Percentiles rank a stretch among this genome's conserved stretches.
phyloP scores from a whole-genome alignment of 371 early-diverging fungal species.

The Actinomortierella wolfii region DNA sequence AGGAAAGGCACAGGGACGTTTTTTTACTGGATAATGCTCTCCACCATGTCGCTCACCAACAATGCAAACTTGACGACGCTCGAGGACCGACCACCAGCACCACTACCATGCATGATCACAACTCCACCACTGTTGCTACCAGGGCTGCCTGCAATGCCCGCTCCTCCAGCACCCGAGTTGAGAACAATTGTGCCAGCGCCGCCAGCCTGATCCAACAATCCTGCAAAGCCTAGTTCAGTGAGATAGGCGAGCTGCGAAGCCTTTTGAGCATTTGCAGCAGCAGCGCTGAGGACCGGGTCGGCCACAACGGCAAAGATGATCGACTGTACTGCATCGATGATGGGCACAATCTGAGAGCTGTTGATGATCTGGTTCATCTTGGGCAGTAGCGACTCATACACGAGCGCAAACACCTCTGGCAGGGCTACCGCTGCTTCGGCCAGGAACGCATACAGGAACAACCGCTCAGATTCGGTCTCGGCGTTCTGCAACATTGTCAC shows the following conservation, averaged over 20 bases:
- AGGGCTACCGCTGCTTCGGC: slow-evolving; percentile 78
- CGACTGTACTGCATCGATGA: slow-evolving; percentile 76
- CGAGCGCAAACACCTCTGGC: slow-evolving; percentile 76
- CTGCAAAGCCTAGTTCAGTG: slow-evolving; percentile 59
- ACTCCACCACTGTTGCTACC: neutral
- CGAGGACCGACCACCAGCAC: slow-evolving; percentile 18
- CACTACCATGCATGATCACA: neutral
- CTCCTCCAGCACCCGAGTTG: slow-evolving; percentile 26
- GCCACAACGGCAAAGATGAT: slow-evolving; percentile 81
- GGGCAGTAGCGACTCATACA: slow-evolving; percentile 78
- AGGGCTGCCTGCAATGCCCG: slow-evolving; percentile 23
- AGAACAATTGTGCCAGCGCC: neutral
- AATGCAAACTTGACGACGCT: slow-evolving; percentile 53
- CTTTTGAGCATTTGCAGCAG: slow-evolving; percentile 49
- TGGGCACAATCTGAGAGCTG: slow-evolving; percentile 69
- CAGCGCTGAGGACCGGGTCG: slow-evolving; percentile 53
- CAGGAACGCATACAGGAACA: slow-evolving; percentile 84
- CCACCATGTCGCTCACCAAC: slow-evolving; percentile 65
- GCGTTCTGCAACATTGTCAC: slow-evolving; percentile 82
- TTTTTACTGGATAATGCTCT: slow-evolving; percentile 61
- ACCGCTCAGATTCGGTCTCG: slow-evolving; percentile 83
- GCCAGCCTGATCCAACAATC: slow-evolving; percentile 40
- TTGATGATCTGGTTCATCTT: slow-evolving; percentile 78
- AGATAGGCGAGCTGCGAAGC: slow-evolving; percentile 55
- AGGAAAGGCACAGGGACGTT: too few species aligned